Base-by-base conservation (phyloP, 192 early-diverging fungal species). In the Entophlyctis luteolus region DNA sequence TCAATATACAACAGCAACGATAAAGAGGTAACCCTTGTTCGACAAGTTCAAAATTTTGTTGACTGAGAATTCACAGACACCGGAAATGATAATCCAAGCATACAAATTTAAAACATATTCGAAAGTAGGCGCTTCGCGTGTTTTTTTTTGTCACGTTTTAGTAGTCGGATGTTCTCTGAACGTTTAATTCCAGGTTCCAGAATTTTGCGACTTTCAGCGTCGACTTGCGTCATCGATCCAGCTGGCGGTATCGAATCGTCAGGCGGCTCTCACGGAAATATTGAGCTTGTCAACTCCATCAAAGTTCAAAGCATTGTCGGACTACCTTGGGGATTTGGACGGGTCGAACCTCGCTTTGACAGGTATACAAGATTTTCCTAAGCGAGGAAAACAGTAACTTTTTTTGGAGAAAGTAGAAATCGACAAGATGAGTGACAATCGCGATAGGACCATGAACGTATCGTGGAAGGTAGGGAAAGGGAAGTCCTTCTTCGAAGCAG, bases 81-180 rank as follows among this genome's bases (percentile, higher is more conserved):
- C 93, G 1, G 90, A 91, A 62, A 92, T 93, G 85, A 78, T 95
- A 31, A 83, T 92, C 20, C 81, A 90, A 34, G 93, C 90, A 0
- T 94, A 90, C 73, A 84, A 90, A 55, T 88, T 86, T 58, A 88
- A 83, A 3, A 92, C 93, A 0, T 95, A 88, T 74, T 93, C 93
- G 1, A 94, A 92, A 79, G 86, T 88, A 81, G 12, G 39, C 10
- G 39, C 10, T 12, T 12, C 39, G n/a, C 10, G 10, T 42, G 8
- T 42, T 42, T 42, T 42, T 42, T 42, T 29, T 52, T 54, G 14
- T 10, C 5, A 8, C 12, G 4, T n/a, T 33, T 16, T 14, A 12
- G n/a, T 2, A 3, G 1, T 25, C 33, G 27, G 35, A 18, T 0
- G 45, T 31, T 35, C 32, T 1, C 23, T 47, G 20, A 5, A 46